Base-by-base conservation (phyloP, 2,329 filamentous ascomycete genomes). In the Fusarium odoratissimum region DNA sequence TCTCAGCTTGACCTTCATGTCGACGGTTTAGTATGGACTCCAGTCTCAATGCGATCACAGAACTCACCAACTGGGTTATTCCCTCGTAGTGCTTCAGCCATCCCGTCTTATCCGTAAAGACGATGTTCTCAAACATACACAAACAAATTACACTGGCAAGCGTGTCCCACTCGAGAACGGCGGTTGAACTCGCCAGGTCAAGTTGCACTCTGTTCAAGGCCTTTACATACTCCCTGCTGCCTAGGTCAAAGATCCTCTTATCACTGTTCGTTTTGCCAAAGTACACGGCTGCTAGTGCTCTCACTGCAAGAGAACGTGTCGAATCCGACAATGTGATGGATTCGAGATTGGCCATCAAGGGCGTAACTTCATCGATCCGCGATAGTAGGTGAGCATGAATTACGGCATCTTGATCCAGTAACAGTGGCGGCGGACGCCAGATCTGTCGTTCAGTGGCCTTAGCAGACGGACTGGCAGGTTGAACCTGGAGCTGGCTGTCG, bases 51-150 rank as follows among this genome's bases (percentile, higher is more conserved):
- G 0, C 4, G 0, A 23, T 8, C 11, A 5, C 7, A 6, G 13
- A 1, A 46, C 48, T 8, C 49, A 55, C 67, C 14, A 70, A 3
- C 17, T 69, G 41, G 6, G 52, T 44, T n/a, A 70, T 60, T 6
- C 67, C 67, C 4, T 70, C 60, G 6, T 65, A 69, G 17, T 69
- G 67, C 2, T 51, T 69, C 1, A 70, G 5, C 60, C 66, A 69
- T 11, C 66, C 67, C 7, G 40, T 65, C 9, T 38, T 66, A 1
- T 69, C 60, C 2, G 60, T 70, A 51, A 70, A 70, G 23, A 46
- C 67, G 7, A 69, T 31, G 21, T 28, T 60, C 52, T 69, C 59
- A 38, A 69, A 69, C 65, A 69, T 60, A 12, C 46, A 59, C 5
- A 69, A 19, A 11, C 67, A 69, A 6, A 69, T n/a, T 6, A 70